These are phyloP conservation scores for Arabidopsis suecica DNA, from an alignment of 345 rosid genomes.

Conservation along the genomic window DNA sequence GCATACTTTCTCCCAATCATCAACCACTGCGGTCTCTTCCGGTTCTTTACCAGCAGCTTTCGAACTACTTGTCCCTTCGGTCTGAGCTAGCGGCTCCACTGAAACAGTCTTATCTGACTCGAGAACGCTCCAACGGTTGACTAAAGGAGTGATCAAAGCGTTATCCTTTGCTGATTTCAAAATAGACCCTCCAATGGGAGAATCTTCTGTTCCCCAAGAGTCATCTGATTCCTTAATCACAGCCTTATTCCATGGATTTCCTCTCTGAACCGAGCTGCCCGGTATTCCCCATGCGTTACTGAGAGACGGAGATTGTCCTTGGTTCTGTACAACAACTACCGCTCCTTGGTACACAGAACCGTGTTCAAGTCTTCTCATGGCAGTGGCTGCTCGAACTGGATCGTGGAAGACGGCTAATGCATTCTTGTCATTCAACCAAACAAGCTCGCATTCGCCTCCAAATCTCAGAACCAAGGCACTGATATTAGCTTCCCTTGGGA, in stretches of 20 bases:
- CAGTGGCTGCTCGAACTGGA: slow-evolving; percentile 92
- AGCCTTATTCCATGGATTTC: slow-evolving; percentile 77
- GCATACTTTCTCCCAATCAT: slow-evolving; percentile 84
- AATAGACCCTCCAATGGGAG: slow-evolving; percentile 48
- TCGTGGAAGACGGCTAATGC: slow-evolving; percentile 82
- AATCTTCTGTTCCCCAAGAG: slow-evolving; percentile 59
- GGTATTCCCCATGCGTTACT: slow-evolving; percentile 63
- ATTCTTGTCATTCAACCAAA: slow-evolving; percentile 87
- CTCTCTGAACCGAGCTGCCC: slow-evolving; percentile 45
- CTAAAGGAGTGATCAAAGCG: slow-evolving; percentile 54
- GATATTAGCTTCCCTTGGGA: slow-evolving; percentile 81
- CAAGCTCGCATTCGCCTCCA: slow-evolving; percentile 89
- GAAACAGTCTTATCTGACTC: slow-evolving; percentile 50
- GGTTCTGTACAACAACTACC: slow-evolving; percentile 50
- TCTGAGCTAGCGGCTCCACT: slow-evolving; percentile 35
- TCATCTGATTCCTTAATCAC: slow-evolving; percentile 59
- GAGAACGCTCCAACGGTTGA: slow-evolving; percentile 69
- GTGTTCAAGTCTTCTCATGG: slow-evolving; percentile 88
- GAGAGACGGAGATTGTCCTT: slow-evolving; percentile 46
- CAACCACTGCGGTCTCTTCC: slow-evolving; percentile 55
- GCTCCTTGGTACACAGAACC: slow-evolving; percentile 77
- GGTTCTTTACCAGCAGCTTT: slow-evolving; percentile 40
- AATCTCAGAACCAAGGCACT: slow-evolving; percentile 74
- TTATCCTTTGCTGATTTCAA: slow-evolving; percentile 54
- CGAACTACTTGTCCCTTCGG: slow-evolving; percentile 31